phyloP scores from a whole-genome alignment of 768 basidiomycete species.

The Boletus subparvulus region DNA sequence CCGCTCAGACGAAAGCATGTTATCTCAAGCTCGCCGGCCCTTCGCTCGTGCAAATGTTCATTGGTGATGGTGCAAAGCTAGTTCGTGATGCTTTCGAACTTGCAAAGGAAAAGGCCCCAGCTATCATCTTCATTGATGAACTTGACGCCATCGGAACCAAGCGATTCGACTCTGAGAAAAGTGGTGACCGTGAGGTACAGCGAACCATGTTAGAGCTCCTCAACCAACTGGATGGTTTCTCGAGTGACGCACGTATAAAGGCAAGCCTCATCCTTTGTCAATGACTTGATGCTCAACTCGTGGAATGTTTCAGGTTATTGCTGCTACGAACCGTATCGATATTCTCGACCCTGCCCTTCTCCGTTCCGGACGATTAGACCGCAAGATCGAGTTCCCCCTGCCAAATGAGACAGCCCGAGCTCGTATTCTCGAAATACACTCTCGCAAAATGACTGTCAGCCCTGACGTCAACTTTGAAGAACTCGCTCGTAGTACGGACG shows the following conservation, averaged over 20 bases:
- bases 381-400: slow-evolving; percentile 98
- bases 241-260: slow-evolving; percentile 97
- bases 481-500: slow-evolving; percentile 93
- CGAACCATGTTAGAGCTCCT: slow-evolving; percentile 99
- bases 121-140: slow-evolving; percentile 99
- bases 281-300: slow-evolving; percentile 2
- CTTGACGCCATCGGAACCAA: slow-evolving; percentile 99
- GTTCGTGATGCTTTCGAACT: slow-evolving; percentile 98
- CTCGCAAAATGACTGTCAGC: slow-evolving; percentile 89
- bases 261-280: slow-evolving; percentile 36
- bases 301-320: slow-evolving; percentile 71
- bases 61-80: slow-evolving; percentile 98
- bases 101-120: slow-evolving; percentile 96
- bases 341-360: slow-evolving; percentile 98
- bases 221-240: slow-evolving; percentile 97
- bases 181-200: slow-evolving; percentile 99
- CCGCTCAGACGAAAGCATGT: slow-evolving; percentile 96
- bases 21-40: slow-evolving; percentile 98
- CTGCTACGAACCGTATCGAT: slow-evolving; percentile 98
- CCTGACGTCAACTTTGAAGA: slow-evolving; percentile 96
- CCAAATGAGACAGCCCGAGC: slow-evolving; percentile 97
- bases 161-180: slow-evolving; percentile 98
- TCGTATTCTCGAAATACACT: slow-evolving; percentile 94
- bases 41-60: slow-evolving; percentile 99
- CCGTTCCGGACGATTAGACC: slow-evolving; percentile 94